Percentiles rank a stretch among this genome's conserved stretches.
phyloP scores from a whole-genome alignment of 2,329 filamentous ascomycete genomes.

The Aureobasidium sp. region DNA sequence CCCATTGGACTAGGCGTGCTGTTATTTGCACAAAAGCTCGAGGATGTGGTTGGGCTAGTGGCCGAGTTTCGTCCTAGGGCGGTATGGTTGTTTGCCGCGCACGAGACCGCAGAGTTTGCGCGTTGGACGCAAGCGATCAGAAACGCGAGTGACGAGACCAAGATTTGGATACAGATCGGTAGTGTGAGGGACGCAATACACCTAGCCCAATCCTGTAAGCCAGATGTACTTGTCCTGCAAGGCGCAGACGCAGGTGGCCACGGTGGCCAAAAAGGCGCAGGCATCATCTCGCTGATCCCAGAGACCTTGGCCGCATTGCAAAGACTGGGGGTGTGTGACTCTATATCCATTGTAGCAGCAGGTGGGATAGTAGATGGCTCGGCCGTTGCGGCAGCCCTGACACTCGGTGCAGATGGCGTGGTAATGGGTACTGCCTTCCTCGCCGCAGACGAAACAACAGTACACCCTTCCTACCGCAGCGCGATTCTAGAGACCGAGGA shows the following conservation, averaged over 20 bases:
- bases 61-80: neutral
- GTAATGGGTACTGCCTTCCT: slow-evolving; percentile 60
- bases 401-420: slow-evolving; percentile 45
- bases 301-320: slow-evolving; percentile 46
- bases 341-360: slow-evolving; percentile 38
- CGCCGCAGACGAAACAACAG: slow-evolving; percentile 41
- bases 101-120: slow-evolving; percentile 31
- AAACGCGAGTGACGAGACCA: slow-evolving; percentile 28
- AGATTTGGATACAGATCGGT: slow-evolving; percentile 55
- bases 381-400: slow-evolving; percentile 45
- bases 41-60: neutral
- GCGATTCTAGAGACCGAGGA: slow-evolving; percentile 42
- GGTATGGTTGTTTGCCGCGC: slow-evolving; percentile 60
- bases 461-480: slow-evolving; percentile 38
- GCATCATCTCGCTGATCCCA: slow-evolving; percentile 51
- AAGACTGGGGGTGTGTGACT: neutral
- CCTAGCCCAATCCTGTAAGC: slow-evolving; percentile 38
- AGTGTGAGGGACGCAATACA: slow-evolving; percentile 50
- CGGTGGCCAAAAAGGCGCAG: slow-evolving; percentile 48
- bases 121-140: slow-evolving; percentile 27
- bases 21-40: slow-evolving; percentile 1
- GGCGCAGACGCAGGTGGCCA: slow-evolving; percentile 60
- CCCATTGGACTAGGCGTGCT: slow-evolving; percentile 1
- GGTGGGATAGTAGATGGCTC: slow-evolving; percentile 51
- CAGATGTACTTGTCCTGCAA: slow-evolving; percentile 55